These are phyloP conservation scores for Sporothrix luriei DNA, from an alignment of 2,329 filamentous ascomycete genomes.

Conservation along the genomic window DNA sequence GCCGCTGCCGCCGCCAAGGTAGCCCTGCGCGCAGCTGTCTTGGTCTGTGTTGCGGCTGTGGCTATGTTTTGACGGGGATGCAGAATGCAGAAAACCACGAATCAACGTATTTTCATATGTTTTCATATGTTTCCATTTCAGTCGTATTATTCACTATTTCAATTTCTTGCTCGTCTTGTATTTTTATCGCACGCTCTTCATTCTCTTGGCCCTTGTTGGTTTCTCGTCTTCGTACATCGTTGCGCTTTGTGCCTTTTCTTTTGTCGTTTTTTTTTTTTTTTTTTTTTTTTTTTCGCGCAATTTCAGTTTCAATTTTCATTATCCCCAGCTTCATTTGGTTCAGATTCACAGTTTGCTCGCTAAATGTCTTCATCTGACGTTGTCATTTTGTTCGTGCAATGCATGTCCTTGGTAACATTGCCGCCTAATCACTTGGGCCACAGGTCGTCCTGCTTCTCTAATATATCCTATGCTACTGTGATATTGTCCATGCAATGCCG, in stretches of 20 bases:
- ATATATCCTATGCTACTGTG: no score
- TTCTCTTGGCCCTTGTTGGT: background rate
- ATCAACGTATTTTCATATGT: no score
- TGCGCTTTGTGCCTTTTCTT: background rate
- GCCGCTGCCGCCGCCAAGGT: conserved; percentile 6
- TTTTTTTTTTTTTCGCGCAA: no score
- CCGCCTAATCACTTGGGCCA: no score
- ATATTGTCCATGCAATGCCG: no score
- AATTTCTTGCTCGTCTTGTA: background rate
- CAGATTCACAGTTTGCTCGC: no score
- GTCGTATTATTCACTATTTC: background rate
- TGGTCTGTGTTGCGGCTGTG: conserved; percentile 1
- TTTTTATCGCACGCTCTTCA: background rate
- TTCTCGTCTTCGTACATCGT: background rate
- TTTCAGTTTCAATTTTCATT: no score
- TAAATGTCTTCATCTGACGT: no score
- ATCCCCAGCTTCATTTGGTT: no score
- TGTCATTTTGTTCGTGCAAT: no score
- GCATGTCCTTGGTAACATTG: no score
- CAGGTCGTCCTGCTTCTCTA: no score
- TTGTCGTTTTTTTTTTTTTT: background rate
- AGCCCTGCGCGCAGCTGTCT: background rate
- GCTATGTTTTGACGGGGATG: background rate
- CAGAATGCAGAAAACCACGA: background rate
- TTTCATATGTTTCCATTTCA: background rate